Conservation (phyloP, 176 grass and related monocot genomes). For the Olyra latifolia region DNA sequence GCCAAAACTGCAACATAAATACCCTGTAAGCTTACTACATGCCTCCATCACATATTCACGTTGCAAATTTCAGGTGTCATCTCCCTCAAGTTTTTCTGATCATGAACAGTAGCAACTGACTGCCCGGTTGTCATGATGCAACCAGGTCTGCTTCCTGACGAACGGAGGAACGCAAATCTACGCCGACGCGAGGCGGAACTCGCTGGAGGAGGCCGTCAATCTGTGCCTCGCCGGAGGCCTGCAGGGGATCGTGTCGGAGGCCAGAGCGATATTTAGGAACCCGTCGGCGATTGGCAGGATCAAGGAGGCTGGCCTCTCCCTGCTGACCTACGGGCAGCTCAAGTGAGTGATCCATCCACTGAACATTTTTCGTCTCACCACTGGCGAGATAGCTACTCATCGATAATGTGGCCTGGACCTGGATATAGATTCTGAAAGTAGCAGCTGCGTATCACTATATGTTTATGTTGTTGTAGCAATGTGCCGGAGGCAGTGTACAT, state of each 20-base stretch:
- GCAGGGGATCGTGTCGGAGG: slow-evolving; percentile 86
- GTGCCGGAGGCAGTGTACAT: slow-evolving; percentile 76
- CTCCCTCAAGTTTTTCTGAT: neutral
- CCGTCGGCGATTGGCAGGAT: slow-evolving; percentile 54
- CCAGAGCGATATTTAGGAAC: slow-evolving; percentile 55
- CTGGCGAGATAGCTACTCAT: neutral
- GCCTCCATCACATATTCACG: no score
- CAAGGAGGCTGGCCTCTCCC: slow-evolving; percentile 59
- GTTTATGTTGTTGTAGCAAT: slow-evolving; percentile 49
- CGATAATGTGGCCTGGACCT: no score
- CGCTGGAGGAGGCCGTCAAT: slow-evolving; percentile 67
- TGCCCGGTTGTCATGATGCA: neutral
- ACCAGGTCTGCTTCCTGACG: slow-evolving; percentile 86
- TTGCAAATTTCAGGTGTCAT: neutral
- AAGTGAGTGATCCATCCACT: slow-evolving; percentile 47
- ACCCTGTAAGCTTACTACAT: slow-evolving; percentile 55
- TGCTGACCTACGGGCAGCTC: slow-evolving; percentile 75
- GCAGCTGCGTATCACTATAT: no score
- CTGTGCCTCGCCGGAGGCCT: slow-evolving; percentile 46
- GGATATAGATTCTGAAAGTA: neutral
- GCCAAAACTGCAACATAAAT: slow-evolving; percentile 49
- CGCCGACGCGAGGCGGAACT: slow-evolving; percentile 64
- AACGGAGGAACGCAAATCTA: slow-evolving; percentile 52
- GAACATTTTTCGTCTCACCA: neutral
- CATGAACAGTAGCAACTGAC: neutral